Evolutionary conservation across 208 protist species (phyloP).

Genomic region (Crithidia bombi): DNA sequence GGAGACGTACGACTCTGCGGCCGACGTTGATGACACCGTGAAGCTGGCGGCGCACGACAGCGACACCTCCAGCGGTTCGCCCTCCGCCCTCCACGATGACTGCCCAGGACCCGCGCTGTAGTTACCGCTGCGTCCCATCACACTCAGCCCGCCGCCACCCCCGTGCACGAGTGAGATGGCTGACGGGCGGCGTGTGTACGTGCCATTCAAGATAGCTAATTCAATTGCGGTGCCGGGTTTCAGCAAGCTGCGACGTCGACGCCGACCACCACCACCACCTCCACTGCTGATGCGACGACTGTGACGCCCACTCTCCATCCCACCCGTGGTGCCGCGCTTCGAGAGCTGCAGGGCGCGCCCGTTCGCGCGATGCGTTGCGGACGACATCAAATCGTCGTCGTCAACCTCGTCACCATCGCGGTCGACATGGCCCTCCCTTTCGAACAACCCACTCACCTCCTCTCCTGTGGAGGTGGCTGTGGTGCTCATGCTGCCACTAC

Average conservation of each 20-base stretch:
- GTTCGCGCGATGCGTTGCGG: conserved; percentile 3
- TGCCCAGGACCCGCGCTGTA: not conserved
- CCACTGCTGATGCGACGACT: not conserved
- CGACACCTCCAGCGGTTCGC: conserved; percentile 20
- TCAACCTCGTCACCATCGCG: not conserved
- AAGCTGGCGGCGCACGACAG: conserved; percentile 38
- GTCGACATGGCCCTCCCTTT: not conserved
- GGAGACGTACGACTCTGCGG: conserved; percentile 23
- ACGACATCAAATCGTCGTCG: not conserved
- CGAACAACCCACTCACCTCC: not conserved
- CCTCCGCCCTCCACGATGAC: not conserved
- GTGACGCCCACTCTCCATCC: conserved; percentile 5
- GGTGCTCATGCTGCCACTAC: not conserved
- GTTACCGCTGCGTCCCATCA: not conserved
- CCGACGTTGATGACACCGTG: conserved; percentile 27
- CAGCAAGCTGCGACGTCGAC: conserved; percentile 14
- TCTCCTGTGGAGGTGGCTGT: too few species aligned
- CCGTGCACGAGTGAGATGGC: not conserved
- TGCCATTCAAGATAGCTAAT: conserved; percentile 12
- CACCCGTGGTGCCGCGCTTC: not conserved
- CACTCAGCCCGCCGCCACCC: not conserved
- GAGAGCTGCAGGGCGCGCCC: not conserved
- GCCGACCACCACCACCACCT: not conserved
- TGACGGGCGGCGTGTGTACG: conserved; percentile 8
- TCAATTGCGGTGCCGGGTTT: conserved; percentile 31